A percentile compares a stretch with the other conserved stretches of the same genome.
phyloP scores from a whole-genome alignment of 768 basidiomycete genomes.

The Epithele typhae region DNA sequence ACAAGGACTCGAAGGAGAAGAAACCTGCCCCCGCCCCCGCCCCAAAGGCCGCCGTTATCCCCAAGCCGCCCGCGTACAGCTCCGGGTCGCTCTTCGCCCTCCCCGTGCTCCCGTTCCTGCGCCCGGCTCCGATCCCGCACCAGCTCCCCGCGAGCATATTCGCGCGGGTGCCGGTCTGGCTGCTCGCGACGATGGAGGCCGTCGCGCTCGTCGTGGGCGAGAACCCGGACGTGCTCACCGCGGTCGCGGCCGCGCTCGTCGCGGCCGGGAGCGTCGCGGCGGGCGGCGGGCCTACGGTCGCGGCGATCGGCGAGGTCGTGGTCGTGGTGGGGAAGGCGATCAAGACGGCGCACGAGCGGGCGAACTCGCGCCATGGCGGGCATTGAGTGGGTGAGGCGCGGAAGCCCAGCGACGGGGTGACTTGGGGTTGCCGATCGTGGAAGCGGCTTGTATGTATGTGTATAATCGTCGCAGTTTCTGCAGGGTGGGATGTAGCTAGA shows the following conservation, averaged over 20 bases:
- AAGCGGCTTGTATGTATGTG: too few relatives aligned
- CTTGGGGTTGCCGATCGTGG: too few relatives aligned
- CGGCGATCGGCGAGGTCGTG: conserved; percentile 13
- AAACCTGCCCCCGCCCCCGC: neutral
- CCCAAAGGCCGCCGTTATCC: neutral
- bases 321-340: conserved; percentile 9
- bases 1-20: too few relatives aligned
- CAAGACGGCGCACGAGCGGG: conserved; percentile 11
- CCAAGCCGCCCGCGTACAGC: neutral
- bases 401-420: too few relatives aligned
- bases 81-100: conserved; percentile 13
- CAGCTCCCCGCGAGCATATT: conserved; percentile 12
- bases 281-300: conserved; percentile 9
- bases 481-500: too few relatives aligned
- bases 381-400: too few relatives aligned
- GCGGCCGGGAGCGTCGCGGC: conserved; percentile 9
- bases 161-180: conserved; percentile 19
- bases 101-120: conserved; percentile 12
- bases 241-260: conserved; percentile 10
- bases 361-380: conserved; percentile 1
- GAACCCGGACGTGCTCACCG: conserved; percentile 12
- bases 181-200: conserved; percentile 17
- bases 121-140: conserved; percentile 8
- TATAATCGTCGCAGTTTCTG: too few relatives aligned
- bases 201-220: conserved; percentile 14